Percentiles rank a stretch among this genome's conserved stretches.
Conservation (phyloP, 2,329 filamentous ascomycete genomes). For the Metarhizium rileyi region DNA sequence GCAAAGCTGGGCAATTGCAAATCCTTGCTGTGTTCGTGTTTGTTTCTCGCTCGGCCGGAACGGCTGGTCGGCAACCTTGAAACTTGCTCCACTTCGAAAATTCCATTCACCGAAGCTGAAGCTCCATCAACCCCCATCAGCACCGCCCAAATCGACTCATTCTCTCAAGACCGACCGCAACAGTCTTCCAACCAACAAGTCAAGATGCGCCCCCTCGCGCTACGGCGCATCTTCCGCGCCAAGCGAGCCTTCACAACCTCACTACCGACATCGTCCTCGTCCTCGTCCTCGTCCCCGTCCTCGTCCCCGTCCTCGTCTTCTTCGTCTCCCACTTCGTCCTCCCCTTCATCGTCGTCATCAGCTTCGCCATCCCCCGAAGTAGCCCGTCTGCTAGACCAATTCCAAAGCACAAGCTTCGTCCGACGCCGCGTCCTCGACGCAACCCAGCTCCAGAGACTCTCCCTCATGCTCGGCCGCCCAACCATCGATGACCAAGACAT, state of each 20-base stretch:
- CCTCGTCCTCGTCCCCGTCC: slow-evolving; percentile 17
- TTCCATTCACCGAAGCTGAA: too few relatives aligned
- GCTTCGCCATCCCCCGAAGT: slow-evolving; percentile 20
- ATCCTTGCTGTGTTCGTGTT: too few relatives aligned
- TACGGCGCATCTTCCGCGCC: background rate
- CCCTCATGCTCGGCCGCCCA: slow-evolving; percentile 44
- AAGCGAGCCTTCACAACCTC: slow-evolving; percentile 9
- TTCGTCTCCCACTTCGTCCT: too few relatives aligned
- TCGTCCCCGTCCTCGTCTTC: too few relatives aligned
- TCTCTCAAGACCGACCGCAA: background rate
- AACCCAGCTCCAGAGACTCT: slow-evolving; percentile 54
- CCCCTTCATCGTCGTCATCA: slow-evolving; percentile 1
- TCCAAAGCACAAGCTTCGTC: slow-evolving; percentile 16
- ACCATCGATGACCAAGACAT: slow-evolving; percentile 30
- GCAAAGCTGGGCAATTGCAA: too few relatives aligned
- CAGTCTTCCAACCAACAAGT: background rate
- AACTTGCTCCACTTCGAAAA: too few relatives aligned
- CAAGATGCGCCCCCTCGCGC: background rate
- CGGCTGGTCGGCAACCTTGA: too few relatives aligned
- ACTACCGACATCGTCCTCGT: slow-evolving; percentile 1
- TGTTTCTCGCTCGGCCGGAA: too few relatives aligned
- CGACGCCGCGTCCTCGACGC: slow-evolving; percentile 44
- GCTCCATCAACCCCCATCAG: slow-evolving; percentile 20
- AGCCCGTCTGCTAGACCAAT: slow-evolving; percentile 21
- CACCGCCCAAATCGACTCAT: background rate